A percentile compares a stretch with the other conserved stretches of the same genome.
Conservation (phyloP, 140 eudicot species). For the Anethum foeniculum region DNA sequence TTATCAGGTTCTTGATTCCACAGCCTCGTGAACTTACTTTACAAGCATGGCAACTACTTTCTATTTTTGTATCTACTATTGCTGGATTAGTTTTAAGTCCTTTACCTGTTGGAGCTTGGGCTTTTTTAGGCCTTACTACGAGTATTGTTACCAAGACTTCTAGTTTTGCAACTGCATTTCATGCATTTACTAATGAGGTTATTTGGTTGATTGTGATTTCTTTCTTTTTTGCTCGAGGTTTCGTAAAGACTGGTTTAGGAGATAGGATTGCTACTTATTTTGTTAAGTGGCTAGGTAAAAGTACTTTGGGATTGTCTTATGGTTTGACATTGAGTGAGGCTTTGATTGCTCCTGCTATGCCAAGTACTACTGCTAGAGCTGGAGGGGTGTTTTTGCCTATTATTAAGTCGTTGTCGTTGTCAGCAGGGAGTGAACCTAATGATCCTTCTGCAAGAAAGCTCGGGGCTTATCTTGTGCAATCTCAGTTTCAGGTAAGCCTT, state of each 20-base stretch:
- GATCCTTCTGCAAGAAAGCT: slow-evolving; percentile 53
- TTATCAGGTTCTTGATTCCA: slow-evolving; percentile 53
- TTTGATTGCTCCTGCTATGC: slow-evolving; percentile 92
- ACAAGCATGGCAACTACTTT: slow-evolving; percentile 77
- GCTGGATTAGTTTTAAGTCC: slow-evolving; percentile 76
- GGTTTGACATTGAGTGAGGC: slow-evolving; percentile 86
- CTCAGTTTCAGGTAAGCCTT: slow-evolving; percentile 74
- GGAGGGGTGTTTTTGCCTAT: slow-evolving; percentile 92
- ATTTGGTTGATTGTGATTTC: slow-evolving; percentile 83
- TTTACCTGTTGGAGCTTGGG: slow-evolving; percentile 86
- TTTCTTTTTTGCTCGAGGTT: slow-evolving; percentile 85
- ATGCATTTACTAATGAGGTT: slow-evolving; percentile 73
- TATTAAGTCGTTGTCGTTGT: slow-evolving; percentile 59
- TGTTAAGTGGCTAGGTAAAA: slow-evolving; percentile 77
- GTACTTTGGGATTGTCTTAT: slow-evolving; percentile 74
- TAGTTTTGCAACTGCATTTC: slow-evolving; percentile 50
- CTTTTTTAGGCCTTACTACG: slow-evolving; percentile 56
- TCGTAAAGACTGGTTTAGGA: slow-evolving; percentile 75
- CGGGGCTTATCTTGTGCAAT: slow-evolving; percentile 65
- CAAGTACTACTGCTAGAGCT: slow-evolving; percentile 89
- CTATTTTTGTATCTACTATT: slow-evolving; percentile 72
- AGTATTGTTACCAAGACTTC: slow-evolving; percentile 54
- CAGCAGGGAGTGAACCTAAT: slow-evolving; percentile 73
- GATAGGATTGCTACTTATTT: slow-evolving; percentile 81
- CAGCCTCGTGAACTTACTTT: slow-evolving; percentile 55